Percentiles rank a stretch among this genome's conserved stretches.
Conservation (phyloP, 345 rosid genomes). For the Isatis tinctoria region DNA sequence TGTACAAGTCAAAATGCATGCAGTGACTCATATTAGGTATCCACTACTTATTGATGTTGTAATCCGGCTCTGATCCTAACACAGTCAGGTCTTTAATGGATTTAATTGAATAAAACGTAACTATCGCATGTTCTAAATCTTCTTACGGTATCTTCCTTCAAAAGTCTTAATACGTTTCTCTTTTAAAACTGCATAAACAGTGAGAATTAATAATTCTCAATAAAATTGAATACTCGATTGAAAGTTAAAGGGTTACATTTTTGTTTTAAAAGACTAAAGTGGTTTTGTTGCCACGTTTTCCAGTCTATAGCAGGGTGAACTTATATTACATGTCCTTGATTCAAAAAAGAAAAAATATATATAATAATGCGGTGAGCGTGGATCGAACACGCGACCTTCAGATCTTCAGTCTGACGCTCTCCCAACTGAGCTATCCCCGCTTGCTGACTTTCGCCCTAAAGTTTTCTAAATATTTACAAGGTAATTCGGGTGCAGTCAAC, state of each 20-base stretch:
- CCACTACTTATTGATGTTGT: not conserved
- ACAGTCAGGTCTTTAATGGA: not conserved
- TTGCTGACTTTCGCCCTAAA: not conserved
- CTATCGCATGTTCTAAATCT: not conserved
- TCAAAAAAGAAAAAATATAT: too few species aligned
- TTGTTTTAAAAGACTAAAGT: not conserved
- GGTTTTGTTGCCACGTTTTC: not conserved
- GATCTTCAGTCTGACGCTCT: constrained; percentile 86
- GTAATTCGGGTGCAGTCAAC: not conserved
- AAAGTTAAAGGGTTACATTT: not conserved
- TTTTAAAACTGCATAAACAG: not conserved
- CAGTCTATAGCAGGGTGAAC: not conserved
- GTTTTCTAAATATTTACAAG: not conserved
- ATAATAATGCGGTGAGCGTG: constrained; percentile 75
- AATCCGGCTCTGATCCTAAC: too few species aligned
- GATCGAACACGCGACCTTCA: constrained; percentile 73
- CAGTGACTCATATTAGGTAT: not conserved
- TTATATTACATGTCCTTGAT: too few species aligned
- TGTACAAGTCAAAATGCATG: not conserved
- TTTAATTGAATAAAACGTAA: not conserved
- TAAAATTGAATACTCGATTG: not conserved
- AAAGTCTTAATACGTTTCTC: not conserved
- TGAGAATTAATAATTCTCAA: not conserved
- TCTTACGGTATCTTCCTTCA: not conserved
- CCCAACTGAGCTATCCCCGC: constrained; percentile 97